Conservation (phyloP, 1,139 yeast genomes). For the Yamadazyma aaseri region DNA sequence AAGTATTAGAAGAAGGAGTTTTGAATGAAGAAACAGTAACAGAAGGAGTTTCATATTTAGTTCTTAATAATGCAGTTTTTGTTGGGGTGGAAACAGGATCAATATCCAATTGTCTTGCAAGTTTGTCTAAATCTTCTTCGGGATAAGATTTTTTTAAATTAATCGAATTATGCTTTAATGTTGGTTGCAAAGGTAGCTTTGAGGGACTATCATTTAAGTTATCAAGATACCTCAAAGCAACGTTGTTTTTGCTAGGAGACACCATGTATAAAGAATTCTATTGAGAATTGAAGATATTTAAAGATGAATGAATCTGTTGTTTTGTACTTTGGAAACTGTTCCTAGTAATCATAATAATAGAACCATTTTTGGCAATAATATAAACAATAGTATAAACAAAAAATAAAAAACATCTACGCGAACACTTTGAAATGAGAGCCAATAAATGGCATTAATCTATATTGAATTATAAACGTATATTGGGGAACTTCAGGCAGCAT, state of each 20-base stretch:
- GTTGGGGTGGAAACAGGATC: constrained; percentile 27
- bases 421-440: background rate
- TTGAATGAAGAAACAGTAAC: constrained; percentile 47
- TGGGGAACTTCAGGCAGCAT: background rate
- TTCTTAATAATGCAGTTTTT: constrained; percentile 29
- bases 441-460: background rate
- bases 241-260: constrained; percentile 24
- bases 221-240: constrained; percentile 36
- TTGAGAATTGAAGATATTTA: background rate
- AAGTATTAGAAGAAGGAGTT: constrained; percentile 24
- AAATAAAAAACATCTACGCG: background rate
- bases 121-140: constrained; percentile 38
- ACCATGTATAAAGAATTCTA: constrained; percentile 16
- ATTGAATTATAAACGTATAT: background rate
- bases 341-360: background rate
- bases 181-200: constrained; percentile 32
- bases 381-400: constrained; percentile 1
- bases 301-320: no score
- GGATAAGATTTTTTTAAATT: constrained; percentile 13
- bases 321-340: background rate
- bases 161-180: constrained; percentile 25
- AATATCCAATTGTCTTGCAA: constrained; percentile 39
- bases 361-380: constrained; percentile 1
- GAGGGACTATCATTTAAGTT: constrained; percentile 19
- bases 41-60: constrained; percentile 45